phyloP scores from a whole-genome alignment of 139 green algal genomes.

The Gonium pectorale region DNA sequence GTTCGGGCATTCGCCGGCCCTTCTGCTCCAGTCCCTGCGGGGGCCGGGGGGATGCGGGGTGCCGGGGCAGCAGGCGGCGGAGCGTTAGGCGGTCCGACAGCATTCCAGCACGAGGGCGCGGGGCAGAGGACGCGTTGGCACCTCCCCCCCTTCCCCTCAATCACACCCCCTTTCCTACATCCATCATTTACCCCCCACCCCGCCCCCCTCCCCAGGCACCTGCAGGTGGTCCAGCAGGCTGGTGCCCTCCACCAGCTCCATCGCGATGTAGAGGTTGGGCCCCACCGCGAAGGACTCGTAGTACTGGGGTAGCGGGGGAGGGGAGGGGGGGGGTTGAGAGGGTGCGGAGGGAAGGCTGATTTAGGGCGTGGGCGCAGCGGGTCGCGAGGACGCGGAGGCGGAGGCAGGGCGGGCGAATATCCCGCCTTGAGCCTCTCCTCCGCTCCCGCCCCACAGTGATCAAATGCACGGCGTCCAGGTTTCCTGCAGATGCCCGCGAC shows the following conservation, averaged over 20 bases:
- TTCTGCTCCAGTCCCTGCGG: conserved; percentile 55
- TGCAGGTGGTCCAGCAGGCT: conserved; percentile 61
- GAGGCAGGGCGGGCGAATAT: too few species aligned
- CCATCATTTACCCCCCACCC: not conserved
- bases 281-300: conserved; percentile 64
- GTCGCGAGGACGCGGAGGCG: too few species aligned
- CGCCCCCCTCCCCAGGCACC: not conserved
- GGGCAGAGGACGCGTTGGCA: not conserved
- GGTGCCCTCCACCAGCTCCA: conserved; percentile 67
- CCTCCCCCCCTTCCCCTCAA: too few species aligned
- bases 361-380: too few species aligned
- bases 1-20: conserved; percentile 53
- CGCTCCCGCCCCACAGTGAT: too few species aligned
- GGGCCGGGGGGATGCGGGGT: too few species aligned
- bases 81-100: too few species aligned
- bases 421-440: too few species aligned
- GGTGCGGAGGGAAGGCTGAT: not conserved
- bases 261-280: conserved; percentile 63
- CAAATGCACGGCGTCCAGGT: too few species aligned
- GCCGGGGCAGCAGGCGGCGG: too few species aligned
- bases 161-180: not conserved
- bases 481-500: too few species aligned
- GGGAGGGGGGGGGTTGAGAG: not conserved
- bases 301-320: conserved; percentile 40
- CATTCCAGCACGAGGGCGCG: too few species aligned